Evolutionary conservation across 495 filamentous ascomycete genomes (phyloP), one percentile per base, ranked within the genome.

Genomic region (Chaetomidium leptoderma): DNA sequence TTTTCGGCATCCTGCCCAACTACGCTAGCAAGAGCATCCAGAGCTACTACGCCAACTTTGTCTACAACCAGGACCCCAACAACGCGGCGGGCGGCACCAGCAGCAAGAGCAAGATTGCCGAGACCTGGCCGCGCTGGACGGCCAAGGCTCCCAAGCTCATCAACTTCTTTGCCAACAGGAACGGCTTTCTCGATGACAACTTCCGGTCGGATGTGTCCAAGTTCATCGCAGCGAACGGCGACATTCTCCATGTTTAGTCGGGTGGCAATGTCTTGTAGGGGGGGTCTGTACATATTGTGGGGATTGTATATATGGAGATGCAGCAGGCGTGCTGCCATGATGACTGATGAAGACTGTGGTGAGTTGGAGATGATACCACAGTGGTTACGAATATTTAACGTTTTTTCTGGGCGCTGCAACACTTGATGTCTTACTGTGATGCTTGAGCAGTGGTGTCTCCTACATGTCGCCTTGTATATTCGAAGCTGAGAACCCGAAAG

Each of bases 11-110:
- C 32, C 62, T 79, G 27, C 79, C 83, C 13, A 81, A 87, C 70
- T 81, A 84, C 50, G 84, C 83, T n/a, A 79, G 80, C 47, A 65
- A 59, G 32, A 71, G 79, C 27, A 79, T 86, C 56, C 80, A 83
- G 54, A 74, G 73, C 32, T 88, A 86, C 60, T 89, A 86, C 50
- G 63, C 86, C 57, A 81, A 78, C 35, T 90, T 89, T 65, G 66
- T 88, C 3, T 79, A 87, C 60, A 80, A 81, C 21, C 69, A 81
- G 47, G 81, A 90, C 61, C 86, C 86, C 5, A 90, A 89, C 62
- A 63, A 72, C 26, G 74, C 71, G 2, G 63, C 72, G 5, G 69
- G 69, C 36, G 69, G 69, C 40, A 68, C 63, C 10, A 65, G 59
- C 54, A 53, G 53, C 42, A 63, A 63, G 59, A 62, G 60, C 49